Percentiles rank a stretch among this genome's conserved stretches.
Conservation (phyloP, 441 rosid species). For the Gossypium trilobum region DNA sequence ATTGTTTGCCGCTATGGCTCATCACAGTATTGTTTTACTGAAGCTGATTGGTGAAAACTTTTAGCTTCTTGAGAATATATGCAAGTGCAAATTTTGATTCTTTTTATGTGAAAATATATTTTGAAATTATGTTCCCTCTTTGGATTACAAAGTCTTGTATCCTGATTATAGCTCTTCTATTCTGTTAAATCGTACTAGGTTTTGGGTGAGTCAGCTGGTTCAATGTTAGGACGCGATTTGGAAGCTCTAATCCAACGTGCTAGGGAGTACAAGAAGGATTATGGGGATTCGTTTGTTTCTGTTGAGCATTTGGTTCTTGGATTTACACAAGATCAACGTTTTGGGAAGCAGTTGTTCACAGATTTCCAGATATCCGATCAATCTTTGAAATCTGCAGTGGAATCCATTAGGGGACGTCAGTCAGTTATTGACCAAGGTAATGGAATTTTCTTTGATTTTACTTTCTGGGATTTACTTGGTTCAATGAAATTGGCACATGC, state of each 20-base stretch:
- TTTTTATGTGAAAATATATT: neutral
- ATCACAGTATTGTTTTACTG: neutral
- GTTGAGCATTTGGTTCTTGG: conserved; percentile 96
- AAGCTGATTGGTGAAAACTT: neutral
- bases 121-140: neutral
- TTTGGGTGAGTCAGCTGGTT: conserved; percentile 77
- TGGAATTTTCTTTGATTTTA: neutral
- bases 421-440: conserved; percentile 94
- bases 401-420: conserved; percentile 88
- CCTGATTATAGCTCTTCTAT: conserved; percentile 9
- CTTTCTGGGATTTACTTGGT: neutral
- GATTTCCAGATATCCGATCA: conserved; percentile 71
- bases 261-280: conserved; percentile 77
- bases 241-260: conserved; percentile 79
- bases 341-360: conserved; percentile 77
- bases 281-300: conserved; percentile 82
- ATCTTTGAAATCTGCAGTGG: conserved; percentile 69
- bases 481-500: neutral
- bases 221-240: conserved; percentile 92
- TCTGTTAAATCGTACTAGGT: conserved; percentile 35
- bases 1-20: neutral
- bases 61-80: neutral
- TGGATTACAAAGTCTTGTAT: neutral
- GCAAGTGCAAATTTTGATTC: neutral
- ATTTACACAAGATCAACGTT: conserved; percentile 67